Evolutionary conservation across 2,329 filamentous ascomycete genomes (phyloP), one percentile per base, ranked within the genome.

Genomic region (Fusarium avenaceum): DNA sequence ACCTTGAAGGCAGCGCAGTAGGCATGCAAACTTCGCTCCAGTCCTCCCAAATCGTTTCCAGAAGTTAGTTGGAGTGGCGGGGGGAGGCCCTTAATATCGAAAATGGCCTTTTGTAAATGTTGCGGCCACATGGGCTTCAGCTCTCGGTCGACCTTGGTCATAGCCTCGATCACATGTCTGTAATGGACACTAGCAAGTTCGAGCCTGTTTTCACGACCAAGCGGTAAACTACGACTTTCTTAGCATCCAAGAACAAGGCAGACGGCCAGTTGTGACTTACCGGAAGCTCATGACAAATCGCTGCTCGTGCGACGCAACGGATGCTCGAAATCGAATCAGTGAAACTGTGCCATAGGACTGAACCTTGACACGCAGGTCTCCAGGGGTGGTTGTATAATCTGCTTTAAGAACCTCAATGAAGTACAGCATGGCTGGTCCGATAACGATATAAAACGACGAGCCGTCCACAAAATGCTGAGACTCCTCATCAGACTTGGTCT

Each of bases 51-150:
- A 64, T 85, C 83, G 56, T 87, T 86, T 10, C 85, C 84, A 9
- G 84, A 82, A 1, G 86, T 85, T 28, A 88, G 75, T 57, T 86
- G 83, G 53, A 86, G 81, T 8, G 84, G 83, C 13, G 85, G 82
- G 9, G 84, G 81, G 15, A 87, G 80, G 9, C 85, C 85, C 42
- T 81, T 80, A 51, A 88, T 80, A 49, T 82, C 81, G 67, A 88
- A 87, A 6, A 87, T 82, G 40, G 79, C 78, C 35, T 83, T 82
- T 65, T 87, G 86, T 75, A 86, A 82, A 38, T 85, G 79, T 52
- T 86, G 82, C 11, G 86, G 86, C 86, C 86, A 88, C 59, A 84
- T 84, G 0, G 86, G 86, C 71, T 87, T 87, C 44, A 88, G 75
- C 55, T 83, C 84, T 38, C 85, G 83, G 70, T 88, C 86, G 28